Evolutionary conservation across 495 filamentous ascomycete species (phyloP).

Genomic region (Opeltia flavorubescens): DNA sequence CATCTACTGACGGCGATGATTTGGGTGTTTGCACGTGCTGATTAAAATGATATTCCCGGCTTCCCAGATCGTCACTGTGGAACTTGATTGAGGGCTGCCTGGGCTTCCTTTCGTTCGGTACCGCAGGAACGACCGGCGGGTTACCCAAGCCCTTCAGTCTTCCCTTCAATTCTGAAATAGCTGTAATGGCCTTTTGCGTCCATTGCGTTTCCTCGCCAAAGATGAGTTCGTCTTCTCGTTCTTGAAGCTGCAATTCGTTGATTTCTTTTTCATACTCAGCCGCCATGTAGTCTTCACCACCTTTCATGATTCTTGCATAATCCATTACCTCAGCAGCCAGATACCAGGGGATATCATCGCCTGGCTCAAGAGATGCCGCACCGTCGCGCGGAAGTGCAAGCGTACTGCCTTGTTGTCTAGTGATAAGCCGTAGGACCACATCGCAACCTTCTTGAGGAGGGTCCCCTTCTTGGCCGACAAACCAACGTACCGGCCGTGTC

Average conservation of each 20-base stretch:
- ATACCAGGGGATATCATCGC: slow-evolving; percentile 82
- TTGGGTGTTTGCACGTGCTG: slow-evolving; percentile 33
- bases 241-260: slow-evolving; percentile 55
- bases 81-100: slow-evolving; percentile 34
- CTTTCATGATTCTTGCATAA: slow-evolving; percentile 92
- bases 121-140: slow-evolving; percentile 42
- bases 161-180: slow-evolving; percentile 57
- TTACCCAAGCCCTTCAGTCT: slow-evolving; percentile 59
- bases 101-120: slow-evolving; percentile 32
- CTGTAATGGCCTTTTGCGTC: slow-evolving; percentile 66
- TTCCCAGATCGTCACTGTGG: slow-evolving; percentile 28
- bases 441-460: slow-evolving; percentile 72
- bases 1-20: slow-evolving; percentile 22
- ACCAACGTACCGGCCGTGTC: slow-evolving; percentile 82
- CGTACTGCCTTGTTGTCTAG: slow-evolving; percentile 63
- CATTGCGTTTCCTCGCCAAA: slow-evolving; percentile 90
- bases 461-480: slow-evolving; percentile 71
- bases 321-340: slow-evolving; percentile 87
- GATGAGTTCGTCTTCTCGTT: slow-evolving; percentile 77
- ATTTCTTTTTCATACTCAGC: slow-evolving; percentile 69
- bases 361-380: slow-evolving; percentile 48
- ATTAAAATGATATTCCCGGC: slow-evolving; percentile 39
- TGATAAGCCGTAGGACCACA: slow-evolving; percentile 74
- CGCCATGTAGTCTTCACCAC: slow-evolving; percentile 75
- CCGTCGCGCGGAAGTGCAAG: slow-evolving; percentile 78